Percentiles rank a stretch among this genome's conserved stretches.
These are phyloP conservation scores for Marsdenia floribunda DNA, from an alignment of 257 asterid genomes.

Conservation along the genomic window DNA sequence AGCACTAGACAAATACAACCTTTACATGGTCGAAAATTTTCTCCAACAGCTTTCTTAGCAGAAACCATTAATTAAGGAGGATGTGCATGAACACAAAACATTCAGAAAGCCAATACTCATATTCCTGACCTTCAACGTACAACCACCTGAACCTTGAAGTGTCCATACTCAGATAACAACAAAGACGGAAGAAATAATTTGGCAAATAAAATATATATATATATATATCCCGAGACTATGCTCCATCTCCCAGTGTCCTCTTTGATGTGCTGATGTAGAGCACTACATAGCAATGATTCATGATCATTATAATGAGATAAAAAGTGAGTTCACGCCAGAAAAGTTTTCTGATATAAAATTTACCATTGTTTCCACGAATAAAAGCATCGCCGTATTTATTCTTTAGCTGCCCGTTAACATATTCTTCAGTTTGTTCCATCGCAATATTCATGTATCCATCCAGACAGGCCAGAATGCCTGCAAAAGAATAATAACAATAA, in stretches of 20 bases:
- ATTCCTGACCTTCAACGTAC: no score
- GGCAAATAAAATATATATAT: no score
- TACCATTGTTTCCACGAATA: constrained; percentile 95
- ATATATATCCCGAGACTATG: constrained; percentile 30
- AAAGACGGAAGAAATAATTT: neutral
- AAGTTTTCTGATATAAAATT: neutral
- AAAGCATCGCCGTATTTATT: constrained; percentile 97
- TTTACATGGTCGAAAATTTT: no score
- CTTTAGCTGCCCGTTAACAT: constrained; percentile 93
- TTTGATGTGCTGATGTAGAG: constrained; percentile 96
- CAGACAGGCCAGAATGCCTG: constrained; percentile 91
- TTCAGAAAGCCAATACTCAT: no score
- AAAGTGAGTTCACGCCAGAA: neutral
- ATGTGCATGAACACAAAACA: no score
- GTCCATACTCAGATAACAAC: neutral
- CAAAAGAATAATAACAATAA: neutral
- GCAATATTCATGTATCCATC: constrained; percentile 99
- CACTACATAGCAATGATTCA: constrained; percentile 46
- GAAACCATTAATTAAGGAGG: no score
- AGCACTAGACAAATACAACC: no score
- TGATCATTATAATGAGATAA: constrained; percentile 1
- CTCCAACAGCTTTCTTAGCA: no score
- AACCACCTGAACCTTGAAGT: no score
- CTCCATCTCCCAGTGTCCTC: constrained; percentile 80
- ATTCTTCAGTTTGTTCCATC: constrained; percentile 98